Conservation (phyloP, 2,329 filamentous ascomycete species). For the Fusarium verrucosum region DNA sequence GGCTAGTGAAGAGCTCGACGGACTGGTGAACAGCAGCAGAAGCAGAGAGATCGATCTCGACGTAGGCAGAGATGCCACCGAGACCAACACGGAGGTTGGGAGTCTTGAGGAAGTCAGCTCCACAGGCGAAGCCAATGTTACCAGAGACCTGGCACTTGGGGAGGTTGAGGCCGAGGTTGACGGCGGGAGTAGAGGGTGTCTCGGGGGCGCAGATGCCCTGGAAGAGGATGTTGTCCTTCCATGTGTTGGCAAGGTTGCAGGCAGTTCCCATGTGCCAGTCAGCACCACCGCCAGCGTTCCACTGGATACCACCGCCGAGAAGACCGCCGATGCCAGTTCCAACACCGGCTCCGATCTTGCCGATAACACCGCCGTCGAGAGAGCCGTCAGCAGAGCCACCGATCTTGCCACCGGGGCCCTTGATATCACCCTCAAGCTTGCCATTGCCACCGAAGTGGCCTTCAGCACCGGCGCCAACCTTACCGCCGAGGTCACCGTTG, state of each 20-base stretch:
- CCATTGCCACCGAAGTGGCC: background rate
- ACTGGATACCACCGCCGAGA: constrained; percentile 12
- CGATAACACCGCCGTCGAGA: too few species aligned
- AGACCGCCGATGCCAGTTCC: constrained; percentile 4
- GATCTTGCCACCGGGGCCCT: background rate
- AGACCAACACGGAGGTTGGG: constrained; percentile 59
- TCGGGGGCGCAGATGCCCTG: constrained; percentile 29
- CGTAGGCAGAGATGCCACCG: constrained; percentile 60
- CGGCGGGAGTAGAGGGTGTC: constrained; percentile 33
- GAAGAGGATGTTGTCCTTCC: constrained; percentile 33
- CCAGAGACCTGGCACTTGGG: constrained; percentile 56
- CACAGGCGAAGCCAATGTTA: constrained; percentile 55
- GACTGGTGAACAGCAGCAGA: constrained; percentile 59
- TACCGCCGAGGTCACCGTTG: too few species aligned
- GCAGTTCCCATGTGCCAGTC: constrained; percentile 16
- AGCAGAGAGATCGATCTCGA: constrained; percentile 59
- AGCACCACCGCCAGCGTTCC: constrained; percentile 8
- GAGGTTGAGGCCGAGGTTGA: constrained; percentile 41
- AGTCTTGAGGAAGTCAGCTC: constrained; percentile 50
- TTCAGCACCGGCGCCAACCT: background rate
- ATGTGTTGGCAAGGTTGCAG: constrained; percentile 30
- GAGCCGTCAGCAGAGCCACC: background rate
- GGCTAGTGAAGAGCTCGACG: constrained; percentile 58
- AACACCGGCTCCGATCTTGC: background rate
- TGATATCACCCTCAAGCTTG: background rate